These are phyloP conservation scores for Eutrema japonicum DNA, from an alignment of 345 rosid species.

Conservation along the genomic window DNA sequence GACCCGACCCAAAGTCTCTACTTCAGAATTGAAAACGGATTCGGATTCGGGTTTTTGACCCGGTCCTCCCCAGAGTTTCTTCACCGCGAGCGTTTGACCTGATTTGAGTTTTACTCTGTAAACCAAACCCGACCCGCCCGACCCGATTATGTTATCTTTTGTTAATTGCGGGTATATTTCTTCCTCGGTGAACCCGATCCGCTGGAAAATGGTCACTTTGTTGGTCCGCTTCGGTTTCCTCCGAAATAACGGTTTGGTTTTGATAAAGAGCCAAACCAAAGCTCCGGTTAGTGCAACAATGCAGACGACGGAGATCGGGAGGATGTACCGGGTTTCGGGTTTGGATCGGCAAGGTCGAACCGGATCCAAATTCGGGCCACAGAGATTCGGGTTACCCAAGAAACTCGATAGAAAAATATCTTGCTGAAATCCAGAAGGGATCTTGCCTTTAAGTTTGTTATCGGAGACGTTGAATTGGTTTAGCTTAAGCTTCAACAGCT, in stretches of 20 bases:
- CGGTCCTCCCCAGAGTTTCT: constrained; percentile 53
- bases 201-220: constrained; percentile 62
- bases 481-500: constrained; percentile 55
- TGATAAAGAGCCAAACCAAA: constrained; percentile 50
- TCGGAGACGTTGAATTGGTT: constrained; percentile 62
- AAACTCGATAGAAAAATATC: constrained; percentile 48
- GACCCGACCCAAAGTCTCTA: constrained; percentile 61
- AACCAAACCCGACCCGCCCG: constrained; percentile 72
- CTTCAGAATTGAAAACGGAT: constrained; percentile 53
- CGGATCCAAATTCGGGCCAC: constrained; percentile 56
- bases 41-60: constrained; percentile 34
- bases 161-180: constrained; percentile 52
- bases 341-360: constrained; percentile 52
- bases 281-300: constrained; percentile 46
- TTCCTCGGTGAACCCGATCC: constrained; percentile 51
- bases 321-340: constrained; percentile 39
- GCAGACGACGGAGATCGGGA: constrained; percentile 47
- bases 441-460: constrained; percentile 55
- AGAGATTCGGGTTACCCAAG: constrained; percentile 65
- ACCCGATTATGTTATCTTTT: constrained; percentile 59
- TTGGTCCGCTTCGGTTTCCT: constrained; percentile 47
- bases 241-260: constrained; percentile 39
- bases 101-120: constrained; percentile 56
- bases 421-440: constrained; percentile 56
- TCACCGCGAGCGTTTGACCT: constrained; percentile 70